Conservation (phyloP, 78 protist species). For the Dictyostelium purpureum region DNA sequence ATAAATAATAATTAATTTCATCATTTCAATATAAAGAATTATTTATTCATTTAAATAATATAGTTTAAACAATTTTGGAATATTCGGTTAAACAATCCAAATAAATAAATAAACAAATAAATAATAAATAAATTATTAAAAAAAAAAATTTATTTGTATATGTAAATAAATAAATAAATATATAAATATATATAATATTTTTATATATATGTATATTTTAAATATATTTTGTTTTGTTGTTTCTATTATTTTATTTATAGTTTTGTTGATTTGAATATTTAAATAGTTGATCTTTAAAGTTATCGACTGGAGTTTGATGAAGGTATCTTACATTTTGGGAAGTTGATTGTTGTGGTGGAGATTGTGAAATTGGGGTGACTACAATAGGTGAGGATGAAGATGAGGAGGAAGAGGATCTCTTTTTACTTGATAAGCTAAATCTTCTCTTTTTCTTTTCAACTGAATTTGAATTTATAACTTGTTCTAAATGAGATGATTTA, state of each 20-base stretch:
- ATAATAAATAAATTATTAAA: too few relatives aligned
- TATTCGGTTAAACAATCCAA: too few relatives aligned
- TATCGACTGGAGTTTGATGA: conserved; percentile 63
- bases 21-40: too few relatives aligned
- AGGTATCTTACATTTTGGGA: neutral
- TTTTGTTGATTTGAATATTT: conserved; percentile 32
- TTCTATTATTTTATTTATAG: neutral
- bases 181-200: too few relatives aligned
- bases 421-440: conserved; percentile 22
- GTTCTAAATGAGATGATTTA: neutral
- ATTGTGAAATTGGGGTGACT: neutral
- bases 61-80: too few relatives aligned
- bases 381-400: neutral
- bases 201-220: too few relatives aligned
- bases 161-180: too few relatives aligned
- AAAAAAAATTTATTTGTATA: too few relatives aligned
- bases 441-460: conserved; percentile 62
- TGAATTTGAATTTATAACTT: neutral
- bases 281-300: conserved; percentile 54
- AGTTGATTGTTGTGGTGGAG: neutral
- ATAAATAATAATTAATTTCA: too few relatives aligned
- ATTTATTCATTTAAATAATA: too few relatives aligned
- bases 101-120: too few relatives aligned
- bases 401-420: neutral
- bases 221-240: neutral